A percentile compares a stretch with the other conserved stretches of the same genome.
Evolutionary conservation across 257 asterid genomes (phyloP).

Genomic region (Catharanthus roseus): DNA sequence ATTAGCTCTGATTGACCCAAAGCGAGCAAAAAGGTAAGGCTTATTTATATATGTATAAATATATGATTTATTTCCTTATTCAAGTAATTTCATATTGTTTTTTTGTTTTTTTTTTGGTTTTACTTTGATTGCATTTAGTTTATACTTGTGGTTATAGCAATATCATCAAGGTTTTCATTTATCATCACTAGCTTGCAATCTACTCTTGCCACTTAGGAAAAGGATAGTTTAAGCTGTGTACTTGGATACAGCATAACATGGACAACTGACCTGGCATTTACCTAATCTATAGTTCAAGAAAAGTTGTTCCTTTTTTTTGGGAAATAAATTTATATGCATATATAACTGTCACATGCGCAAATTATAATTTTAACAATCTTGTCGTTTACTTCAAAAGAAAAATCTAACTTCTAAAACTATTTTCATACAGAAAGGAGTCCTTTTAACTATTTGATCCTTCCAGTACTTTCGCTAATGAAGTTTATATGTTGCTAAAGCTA

Average conservation of each 20-base stretch:
- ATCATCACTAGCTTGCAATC: not conserved
- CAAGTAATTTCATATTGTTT: not conserved
- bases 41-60: too few relatives aligned
- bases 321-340: not conserved
- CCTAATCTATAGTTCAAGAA: not conserved
- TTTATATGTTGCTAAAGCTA: not conserved
- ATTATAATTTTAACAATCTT: not conserved
- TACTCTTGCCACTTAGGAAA: not conserved
- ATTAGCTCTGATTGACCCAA: constrained; percentile 92
- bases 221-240: not conserved
- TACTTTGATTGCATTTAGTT: not conserved
- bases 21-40: constrained; percentile 90
- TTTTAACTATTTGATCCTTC: not conserved
- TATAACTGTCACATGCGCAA: not conserved
- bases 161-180: not conserved
- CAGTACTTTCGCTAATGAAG: not conserved
- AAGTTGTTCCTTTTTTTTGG: not conserved
- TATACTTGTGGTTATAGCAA: constrained; percentile 1
- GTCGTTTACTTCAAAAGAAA: not conserved
- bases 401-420: not conserved
- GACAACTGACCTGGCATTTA: not conserved
- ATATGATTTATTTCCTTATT: not conserved
- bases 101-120: not conserved
- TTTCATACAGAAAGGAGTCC: not conserved
- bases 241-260: not conserved